Base-by-base conservation (phyloP, 2,329 filamentous ascomycete species). In the Chalara sp. region DNA sequence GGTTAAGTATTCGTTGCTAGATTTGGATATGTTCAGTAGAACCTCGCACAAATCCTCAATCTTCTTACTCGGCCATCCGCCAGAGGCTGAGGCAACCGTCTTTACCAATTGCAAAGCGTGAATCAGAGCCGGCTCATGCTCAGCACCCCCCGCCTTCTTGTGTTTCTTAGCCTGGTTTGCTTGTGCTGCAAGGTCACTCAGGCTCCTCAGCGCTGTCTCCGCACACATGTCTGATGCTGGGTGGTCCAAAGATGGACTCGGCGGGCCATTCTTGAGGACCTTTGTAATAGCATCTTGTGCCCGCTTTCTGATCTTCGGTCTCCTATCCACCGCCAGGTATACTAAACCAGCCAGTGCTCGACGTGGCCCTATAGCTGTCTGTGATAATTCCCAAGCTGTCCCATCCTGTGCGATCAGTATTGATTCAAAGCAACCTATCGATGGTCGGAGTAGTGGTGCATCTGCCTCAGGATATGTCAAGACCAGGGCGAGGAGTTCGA, bases 161-260 rank as follows among this genome's bases (percentile, higher is more conserved):
- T 86, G 85, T 70, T 88, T 92, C 58, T 79, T 82, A 54, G 83
- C 79, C 56, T 75, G 68, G 11, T 69, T 70, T 12, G 82, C 77
- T 54, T 84, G 84, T 31, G 73, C 71, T 2, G 87, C 83, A 48
- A 95, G 76, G 55, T 91, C 84, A 59, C 83, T 80, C 56, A 97
- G 73, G 66, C 85, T 90, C 68, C 83, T 83, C 70, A 96, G 77
- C 28, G 89, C 89, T 30, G 87, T 91, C 68, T 96, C 89, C 13
- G 93, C 93, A 71, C 92, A 97, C 83, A 97, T 92, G 65, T 96
- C 91, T 44, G 92, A 87, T 30, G 90, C 93, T 1, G 93, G 93
- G 65, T 99, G 93, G 59, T 99, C 93, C 54, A 96, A 72, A 4
- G 89, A 91, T 1, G 93, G 93, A 57, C 89, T 96, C 0, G 92